Base-by-base conservation (phyloP, 2,329 filamentous ascomycete genomes). In the Monilinia laxa region DNA sequence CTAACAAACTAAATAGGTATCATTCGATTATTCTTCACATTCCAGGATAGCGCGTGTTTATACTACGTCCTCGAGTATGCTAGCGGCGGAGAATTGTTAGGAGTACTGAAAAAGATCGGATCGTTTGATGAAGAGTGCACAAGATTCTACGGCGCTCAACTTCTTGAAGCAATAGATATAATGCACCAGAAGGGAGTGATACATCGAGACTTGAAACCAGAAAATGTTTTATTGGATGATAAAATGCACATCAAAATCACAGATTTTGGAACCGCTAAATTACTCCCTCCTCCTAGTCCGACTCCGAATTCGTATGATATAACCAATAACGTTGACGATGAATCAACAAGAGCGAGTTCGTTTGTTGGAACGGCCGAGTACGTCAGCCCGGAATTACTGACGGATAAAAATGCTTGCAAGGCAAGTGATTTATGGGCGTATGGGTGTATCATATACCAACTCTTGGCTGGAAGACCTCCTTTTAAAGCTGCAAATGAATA, bases 181-280 rank as follows among this genome's bases (percentile, higher is more conserved):
- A 99, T 99, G 95, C 95, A 99, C 80, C 92, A 89, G 53, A 87
- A 92, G 70, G 95, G 94, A 28, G 93, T 99, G 31, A 98, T 99
- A 68, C 95, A 99, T 78, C 90, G 95, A 71, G 95, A 99, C 76
- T 79, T 99, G 71, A 99, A 99, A 76, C 95, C 95, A 0, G 95
- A 99, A 77, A 99, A 99, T 71, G 93, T 99, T 4, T 84, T 99
- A 9, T 83, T 99, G 49, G 95, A 99, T 77, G 90, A 93, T 71
- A 90, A 96, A 75, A 96, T 97, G 91, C 92, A 98, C 75, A 89
- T 98, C 79, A 99, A 99, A 78, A 97, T 99, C 71, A 99, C 95
- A 10, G 95, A 99, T 79, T 99, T 99, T 76, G 95, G 95, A 53
- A 99, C 95, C 0, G 95, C 95, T n/a, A 98, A 97, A 77, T 87